Percentiles rank a stretch among this genome's conserved stretches.
These are phyloP conservation scores for Rhizopogon roseolus DNA, from an alignment of 768 basidiomycete species.

Conservation along the genomic window DNA sequence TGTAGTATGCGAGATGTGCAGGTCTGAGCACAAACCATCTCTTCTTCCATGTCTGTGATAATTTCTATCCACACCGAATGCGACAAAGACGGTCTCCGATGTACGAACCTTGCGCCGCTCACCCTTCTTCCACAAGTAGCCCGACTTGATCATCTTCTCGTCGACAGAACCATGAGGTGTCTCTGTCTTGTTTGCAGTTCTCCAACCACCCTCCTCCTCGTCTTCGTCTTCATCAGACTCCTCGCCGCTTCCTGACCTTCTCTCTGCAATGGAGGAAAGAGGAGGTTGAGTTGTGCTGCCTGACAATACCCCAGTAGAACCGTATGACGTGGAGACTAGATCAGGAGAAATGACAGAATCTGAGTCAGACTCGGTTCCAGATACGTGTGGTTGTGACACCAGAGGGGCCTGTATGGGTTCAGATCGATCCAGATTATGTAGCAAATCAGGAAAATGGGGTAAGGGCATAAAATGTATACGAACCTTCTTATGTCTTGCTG, in stretches of 20 bases:
- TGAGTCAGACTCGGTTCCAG: constrained; percentile 84
- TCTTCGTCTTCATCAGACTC: constrained; percentile 76
- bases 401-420: constrained; percentile 24
- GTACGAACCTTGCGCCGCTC: constrained; percentile 85
- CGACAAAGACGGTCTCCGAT: constrained; percentile 4
- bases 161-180: constrained; percentile 47
- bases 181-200: constrained; percentile 40
- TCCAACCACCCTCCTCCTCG: constrained; percentile 64
- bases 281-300: constrained; percentile 42
- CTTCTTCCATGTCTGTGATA: constrained; percentile 92
- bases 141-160: constrained; percentile 79
- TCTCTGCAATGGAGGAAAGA: constrained; percentile 75
- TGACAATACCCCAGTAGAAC: constrained; percentile 25
- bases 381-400: constrained; percentile 35
- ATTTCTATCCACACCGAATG: constrained; percentile 5
- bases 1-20: constrained; percentile 94
- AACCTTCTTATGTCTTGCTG: constrained; percentile 48
- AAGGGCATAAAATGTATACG: constrained; percentile 3
- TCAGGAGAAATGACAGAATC: constrained; percentile 66
- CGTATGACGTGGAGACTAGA: constrained; percentile 34
- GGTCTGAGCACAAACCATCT: constrained; percentile 96
- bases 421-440: constrained; percentile 12
- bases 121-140: constrained; percentile 97
- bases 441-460: background rate
- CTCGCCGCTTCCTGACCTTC: constrained; percentile 63